phyloP scores from a whole-genome alignment of 495 filamentous ascomycete species.

The Podospora pseudocomata region DNA sequence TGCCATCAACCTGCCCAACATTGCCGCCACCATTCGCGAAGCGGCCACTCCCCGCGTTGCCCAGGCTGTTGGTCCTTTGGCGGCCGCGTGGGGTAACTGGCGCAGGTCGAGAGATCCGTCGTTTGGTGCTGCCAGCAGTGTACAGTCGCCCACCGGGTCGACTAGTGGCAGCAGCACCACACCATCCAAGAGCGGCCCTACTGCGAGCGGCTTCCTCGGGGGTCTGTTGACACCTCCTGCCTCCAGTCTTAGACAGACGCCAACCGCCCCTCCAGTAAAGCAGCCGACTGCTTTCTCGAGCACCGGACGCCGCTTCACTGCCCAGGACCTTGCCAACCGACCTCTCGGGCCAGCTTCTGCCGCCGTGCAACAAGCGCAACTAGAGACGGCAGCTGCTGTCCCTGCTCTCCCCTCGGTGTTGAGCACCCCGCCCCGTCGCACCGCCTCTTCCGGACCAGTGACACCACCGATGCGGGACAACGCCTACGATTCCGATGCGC shows the following conservation, averaged over 20 bases:
- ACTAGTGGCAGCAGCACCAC: constrained; percentile 48
- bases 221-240: constrained; percentile 81
- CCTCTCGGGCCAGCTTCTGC: constrained; percentile 37
- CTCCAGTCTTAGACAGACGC: constrained; percentile 59
- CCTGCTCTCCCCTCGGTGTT: background rate
- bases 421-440: constrained; percentile 2
- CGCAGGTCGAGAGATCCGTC: constrained; percentile 70
- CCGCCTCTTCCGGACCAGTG: constrained; percentile 39
- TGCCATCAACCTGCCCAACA: constrained; percentile 50
- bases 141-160: constrained; percentile 40
- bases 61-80: constrained; percentile 71
- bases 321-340: constrained; percentile 46
- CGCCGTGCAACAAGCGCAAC: background rate
- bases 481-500: constrained; percentile 71
- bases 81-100: constrained; percentile 67
- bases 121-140: constrained; percentile 38
- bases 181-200: constrained; percentile 58
- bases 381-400: background rate
- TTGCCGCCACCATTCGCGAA: constrained; percentile 50
- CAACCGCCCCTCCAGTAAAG: constrained; percentile 36
- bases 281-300: constrained; percentile 51
- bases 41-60: constrained; percentile 74
- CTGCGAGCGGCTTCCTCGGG: constrained; percentile 51
- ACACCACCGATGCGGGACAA: constrained; percentile 66
- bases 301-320: constrained; percentile 50